Evolutionary conservation across 1,284 basidiomycete genomes (phyloP), one percentile per base, ranked within the genome.

Genomic region (Sanghuangporus weigelae): DNA sequence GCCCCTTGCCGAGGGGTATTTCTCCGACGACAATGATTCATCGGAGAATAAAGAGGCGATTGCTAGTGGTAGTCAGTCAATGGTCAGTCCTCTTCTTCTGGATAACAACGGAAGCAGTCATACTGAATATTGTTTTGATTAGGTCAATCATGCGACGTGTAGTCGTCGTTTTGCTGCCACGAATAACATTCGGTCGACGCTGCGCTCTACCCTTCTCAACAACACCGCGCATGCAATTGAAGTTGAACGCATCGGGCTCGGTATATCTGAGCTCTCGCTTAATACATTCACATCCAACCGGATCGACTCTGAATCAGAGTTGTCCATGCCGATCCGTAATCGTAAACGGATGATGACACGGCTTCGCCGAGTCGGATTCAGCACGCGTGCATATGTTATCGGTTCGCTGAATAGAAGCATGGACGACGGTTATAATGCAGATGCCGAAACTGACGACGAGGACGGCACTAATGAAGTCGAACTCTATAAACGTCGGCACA

Each of bases 171-270:
- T 35, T 19, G 10, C 26, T 54, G 38, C 53, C 31, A 38, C 36
- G 53, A 54, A 38, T 35, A 12, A n/a, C 19, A n/a, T 36, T 4
- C 11, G 35, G n/a, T 54, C 53, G 31, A 38, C 53, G 10, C 38
- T 54, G 23, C 53, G 36, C 39, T 16, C 16, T 38, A 21, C 14
- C 38, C 55, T 12, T 21, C 23, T 19, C n/a, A 12, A 26, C 16
- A 16, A 21, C 2, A 12, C 11, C 21, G 8, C n/a, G n/a, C 16
- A 35, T 26, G 12, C 56, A 7, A 12, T 31, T 3, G 56, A 42
- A 42, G 44, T 57, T 7, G 38, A 57, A 38, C 56, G 56, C 14
- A 38, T 57, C 38, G 56, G 56, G n/a, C 56, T 57, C 44, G 56
- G 56, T 26, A 57, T 57, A 40, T 35, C 53, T 16, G 53, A 35